Evolutionary conservation across 768 basidiomycete genomes (phyloP).

Genomic region (Mycena albidolilacea): DNA sequence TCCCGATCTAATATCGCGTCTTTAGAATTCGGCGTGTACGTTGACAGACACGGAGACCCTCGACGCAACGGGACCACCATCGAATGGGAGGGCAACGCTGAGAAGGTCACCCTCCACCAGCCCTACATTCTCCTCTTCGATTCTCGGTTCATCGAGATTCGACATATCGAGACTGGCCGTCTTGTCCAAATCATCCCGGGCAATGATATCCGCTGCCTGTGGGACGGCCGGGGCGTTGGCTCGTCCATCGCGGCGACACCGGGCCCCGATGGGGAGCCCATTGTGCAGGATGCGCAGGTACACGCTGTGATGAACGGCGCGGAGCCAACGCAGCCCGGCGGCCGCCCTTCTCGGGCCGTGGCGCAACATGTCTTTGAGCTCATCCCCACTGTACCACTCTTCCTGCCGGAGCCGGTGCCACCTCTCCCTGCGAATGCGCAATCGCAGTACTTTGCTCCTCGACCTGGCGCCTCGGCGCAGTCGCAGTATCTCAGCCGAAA

Average conservation of each 20-base stretch:
- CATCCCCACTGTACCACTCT: conserved; percentile 50
- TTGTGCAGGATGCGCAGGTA: conserved; percentile 84
- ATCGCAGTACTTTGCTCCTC: conserved; percentile 21
- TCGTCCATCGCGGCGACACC: conserved; percentile 75
- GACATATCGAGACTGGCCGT: conserved; percentile 85
- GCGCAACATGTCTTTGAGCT: conserved; percentile 86
- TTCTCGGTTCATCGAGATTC: conserved; percentile 90
- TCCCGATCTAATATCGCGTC: background rate
- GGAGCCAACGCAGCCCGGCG: conserved; percentile 58
- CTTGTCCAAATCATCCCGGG: conserved; percentile 88
- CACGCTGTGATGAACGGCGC: conserved; percentile 88
- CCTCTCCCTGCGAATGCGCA: background rate
- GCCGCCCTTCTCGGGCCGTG: conserved; percentile 62
- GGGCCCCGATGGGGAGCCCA: conserved; percentile 60
- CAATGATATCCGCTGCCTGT: conserved; percentile 86
- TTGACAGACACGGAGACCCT: conserved; percentile 87
- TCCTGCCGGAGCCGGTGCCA: conserved; percentile 18
- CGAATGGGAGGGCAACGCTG: conserved; percentile 92
- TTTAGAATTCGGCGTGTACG: conserved; percentile 91
- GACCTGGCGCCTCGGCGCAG: background rate
- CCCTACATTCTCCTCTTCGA: conserved; percentile 93
- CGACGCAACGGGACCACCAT: conserved; percentile 74
- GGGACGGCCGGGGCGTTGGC: conserved; percentile 82
- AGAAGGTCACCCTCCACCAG: conserved; percentile 89
- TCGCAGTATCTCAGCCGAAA: conserved; percentile 31